Conservation (phyloP, 306 rosid genomes). For the Aeschynomene evenia region DNA sequence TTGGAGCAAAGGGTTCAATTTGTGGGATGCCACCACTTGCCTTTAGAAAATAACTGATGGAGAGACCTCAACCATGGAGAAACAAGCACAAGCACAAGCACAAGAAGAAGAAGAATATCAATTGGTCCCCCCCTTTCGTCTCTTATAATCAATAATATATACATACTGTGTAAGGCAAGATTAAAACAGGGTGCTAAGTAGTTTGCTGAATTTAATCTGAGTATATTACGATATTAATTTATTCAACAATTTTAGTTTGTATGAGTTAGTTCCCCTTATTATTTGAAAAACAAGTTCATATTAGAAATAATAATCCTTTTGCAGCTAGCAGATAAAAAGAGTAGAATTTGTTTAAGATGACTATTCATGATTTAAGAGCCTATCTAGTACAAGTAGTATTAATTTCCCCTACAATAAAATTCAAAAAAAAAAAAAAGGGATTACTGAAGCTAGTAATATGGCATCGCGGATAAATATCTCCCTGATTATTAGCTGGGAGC, state of each 20-base stretch:
- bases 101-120: not conserved
- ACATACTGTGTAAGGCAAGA: not conserved
- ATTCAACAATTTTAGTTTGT: too few species aligned
- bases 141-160: too few species aligned
- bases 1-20: slow-evolving; percentile 14
- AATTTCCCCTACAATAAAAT: not conserved
- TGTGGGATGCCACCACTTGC: not conserved
- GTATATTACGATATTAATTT: not conserved
- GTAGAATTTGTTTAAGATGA: not conserved
- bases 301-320: not conserved
- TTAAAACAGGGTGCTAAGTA: not conserved
- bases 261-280: too few species aligned
- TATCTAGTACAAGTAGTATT: slow-evolving; percentile 5
- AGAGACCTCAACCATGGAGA: not conserved
- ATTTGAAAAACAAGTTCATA: too few species aligned
- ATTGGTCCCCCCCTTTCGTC: slow-evolving; percentile 18
- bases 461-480: not conserved
- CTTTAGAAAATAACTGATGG: not conserved
- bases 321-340: not conserved
- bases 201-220: too few species aligned
- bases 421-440: too few species aligned
- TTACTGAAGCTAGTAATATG: not conserved
- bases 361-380: slow-evolving; percentile 16
- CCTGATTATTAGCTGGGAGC: not conserved
- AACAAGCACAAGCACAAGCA: too few species aligned